phyloP scores from a whole-genome alignment of 176 grass and related monocot genomes.

The Urochloa ruziziensis region DNA sequence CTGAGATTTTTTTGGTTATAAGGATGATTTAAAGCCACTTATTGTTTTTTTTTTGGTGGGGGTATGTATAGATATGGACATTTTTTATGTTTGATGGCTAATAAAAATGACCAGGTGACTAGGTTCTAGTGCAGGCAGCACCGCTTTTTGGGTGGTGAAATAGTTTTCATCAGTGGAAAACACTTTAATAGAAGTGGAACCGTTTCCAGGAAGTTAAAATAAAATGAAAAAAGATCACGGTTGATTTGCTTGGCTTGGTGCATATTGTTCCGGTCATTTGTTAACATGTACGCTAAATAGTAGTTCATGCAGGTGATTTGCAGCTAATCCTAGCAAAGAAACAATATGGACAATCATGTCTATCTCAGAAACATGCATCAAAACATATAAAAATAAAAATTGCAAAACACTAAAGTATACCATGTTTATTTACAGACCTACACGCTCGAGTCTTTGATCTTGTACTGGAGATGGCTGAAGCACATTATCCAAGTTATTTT shows the following conservation, averaged over 20 bases:
- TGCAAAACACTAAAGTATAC: slow-evolving; percentile 11
- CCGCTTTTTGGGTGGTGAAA: slow-evolving; percentile 13
- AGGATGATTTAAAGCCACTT: slow-evolving; percentile 15
- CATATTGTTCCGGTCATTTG: slow-evolving; percentile 6
- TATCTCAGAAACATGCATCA: slow-evolving; percentile 20
- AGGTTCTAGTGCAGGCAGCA: no score
- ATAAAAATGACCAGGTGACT: no score
- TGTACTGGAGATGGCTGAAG: slow-evolving; percentile 41
- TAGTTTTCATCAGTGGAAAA: neutral
- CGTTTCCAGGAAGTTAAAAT: slow-evolving; percentile 11
- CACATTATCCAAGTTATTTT: slow-evolving; percentile 29
- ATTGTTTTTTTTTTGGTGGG: slow-evolving; percentile 36
- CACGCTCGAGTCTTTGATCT: slow-evolving; percentile 27
- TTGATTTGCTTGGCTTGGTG: neutral
- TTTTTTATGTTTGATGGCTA: no score
- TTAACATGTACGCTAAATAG: slow-evolving; percentile 18
- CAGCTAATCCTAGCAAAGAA: slow-evolving; percentile 21
- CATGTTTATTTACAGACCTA: slow-evolving; percentile 38
- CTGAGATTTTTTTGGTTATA: neutral
- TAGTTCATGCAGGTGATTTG: slow-evolving; percentile 30
- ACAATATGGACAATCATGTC: neutral
- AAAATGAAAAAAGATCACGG: neutral
- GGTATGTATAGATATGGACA: no score
- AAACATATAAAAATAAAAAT: neutral
- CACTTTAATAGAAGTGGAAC: neutral